Base-by-base conservation (phyloP, 2,329 filamentous ascomycete species). In the Trichophyton rubrum region DNA sequence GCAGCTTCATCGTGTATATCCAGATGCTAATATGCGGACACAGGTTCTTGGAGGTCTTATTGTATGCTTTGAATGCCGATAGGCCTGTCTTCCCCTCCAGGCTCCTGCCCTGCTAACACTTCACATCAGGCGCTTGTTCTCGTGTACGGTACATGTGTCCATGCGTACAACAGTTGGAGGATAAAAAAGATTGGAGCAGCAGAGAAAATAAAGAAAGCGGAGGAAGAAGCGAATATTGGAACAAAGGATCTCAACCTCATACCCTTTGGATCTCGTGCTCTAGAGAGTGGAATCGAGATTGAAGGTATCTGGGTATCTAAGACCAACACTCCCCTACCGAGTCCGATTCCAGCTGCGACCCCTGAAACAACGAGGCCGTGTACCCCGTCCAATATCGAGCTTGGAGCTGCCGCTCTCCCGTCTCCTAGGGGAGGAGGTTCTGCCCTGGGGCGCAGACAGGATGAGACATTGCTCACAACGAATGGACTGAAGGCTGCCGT, bases 231-330 rank as follows among this genome's bases (percentile, higher is more conserved):
- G 72, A 78, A 83, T 67, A 77, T 84, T 60, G 76, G 80, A 73
- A 74, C 72, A 64, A 72, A 73, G 56, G 78, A 82, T 58, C 85
- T 89, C 8, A 77, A 82, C 58, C 85, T 89, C 7, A 83, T 95
- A 40, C 90, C 90, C 0, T 96, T 96, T 68, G 91, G 92, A 20
- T 83, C 93, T 59, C 85, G 88, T 66, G 91, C 91, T 5, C 83
- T 96, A 55, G 86, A 96, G 71, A 87, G 83, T 66, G 90, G 90
- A 4, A 79, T 95, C 49, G 83, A 92, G 69, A 83, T 95, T 6
- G 89, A 95, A 64, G 91, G 90, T 3, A 90, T 96, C 58, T 90
- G 87, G 85, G 83, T 88, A 57, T 85, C 84, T 24, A 76, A 77
- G 58, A 77, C 78, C 27, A 74, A 68, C 59, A 72, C 71, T 59